A percentile compares a stretch with the other conserved stretches of the same genome.
These are phyloP conservation scores for Metschnikowia similis DNA, from an alignment of 805 yeast genomes.

Conservation along the genomic window DNA sequence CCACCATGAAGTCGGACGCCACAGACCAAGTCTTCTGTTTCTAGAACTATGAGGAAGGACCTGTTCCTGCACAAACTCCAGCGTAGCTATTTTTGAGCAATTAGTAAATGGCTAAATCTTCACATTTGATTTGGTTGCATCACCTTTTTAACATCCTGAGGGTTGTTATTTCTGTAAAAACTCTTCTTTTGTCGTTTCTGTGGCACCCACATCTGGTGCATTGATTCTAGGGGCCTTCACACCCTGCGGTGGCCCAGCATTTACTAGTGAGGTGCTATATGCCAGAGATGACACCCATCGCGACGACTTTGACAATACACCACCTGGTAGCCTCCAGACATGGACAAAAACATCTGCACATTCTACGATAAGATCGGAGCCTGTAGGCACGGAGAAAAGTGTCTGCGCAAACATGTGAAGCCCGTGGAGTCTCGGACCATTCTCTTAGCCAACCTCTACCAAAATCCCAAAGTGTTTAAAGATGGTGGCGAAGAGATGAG, in stretches of 20 bases:
- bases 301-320: background rate
- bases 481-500: conserved; percentile 28
- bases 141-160: too few relatives aligned
- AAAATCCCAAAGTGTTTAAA: conserved; percentile 49
- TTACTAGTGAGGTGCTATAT: background rate
- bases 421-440: conserved; percentile 67
- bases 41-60: conserved; percentile 16
- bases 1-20: conserved; percentile 43
- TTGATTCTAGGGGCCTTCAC: too few relatives aligned
- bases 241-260: too few relatives aligned
- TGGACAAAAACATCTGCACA: conserved; percentile 33
- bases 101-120: too few relatives aligned
- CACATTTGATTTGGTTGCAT: too few relatives aligned
- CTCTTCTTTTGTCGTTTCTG: too few relatives aligned
- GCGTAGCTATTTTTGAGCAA: too few relatives aligned
- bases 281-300: background rate
- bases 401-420: conserved; percentile 67
- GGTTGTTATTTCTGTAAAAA: too few relatives aligned
- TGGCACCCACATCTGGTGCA: too few relatives aligned
- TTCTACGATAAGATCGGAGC: conserved; percentile 86
- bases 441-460: conserved; percentile 59
- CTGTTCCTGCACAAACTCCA: too few relatives aligned
- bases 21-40: conserved; percentile 58
- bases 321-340: background rate
- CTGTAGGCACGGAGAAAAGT: conserved; percentile 87